Evolutionary conservation across 176 grass and related monocot genomes (phyloP), one percentile per base, ranked within the genome.

Genomic region (Sorghum bicolor): DNA sequence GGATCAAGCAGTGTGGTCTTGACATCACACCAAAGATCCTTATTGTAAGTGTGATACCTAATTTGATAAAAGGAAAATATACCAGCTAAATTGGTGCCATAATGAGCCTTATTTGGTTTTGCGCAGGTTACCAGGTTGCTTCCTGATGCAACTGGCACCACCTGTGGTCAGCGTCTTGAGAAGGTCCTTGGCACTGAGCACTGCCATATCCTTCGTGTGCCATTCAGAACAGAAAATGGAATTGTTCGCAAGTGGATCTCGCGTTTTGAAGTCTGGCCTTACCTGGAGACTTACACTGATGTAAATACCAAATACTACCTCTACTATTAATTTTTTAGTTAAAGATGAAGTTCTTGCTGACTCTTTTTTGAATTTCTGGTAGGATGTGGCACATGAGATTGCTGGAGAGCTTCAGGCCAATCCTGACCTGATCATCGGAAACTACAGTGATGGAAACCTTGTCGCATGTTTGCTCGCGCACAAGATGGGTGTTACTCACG

Each of bases 401-500:
- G 82, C 93, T 22, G 96, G 91, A 92, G 96, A 99, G 72, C 81
- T 99, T 58, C 96, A 99, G 74, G 91, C 96, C 45, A 96, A 84
- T 6, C 96, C 96, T 10, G 96, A 99, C 74, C 88, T 99, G 62
- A 89, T 99, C 87, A 92, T 99, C 2, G 96, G 96, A 91, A 99
- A 99, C 78, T 99, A 99, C 86, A 99, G 96, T 81, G 96, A 99
- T 50, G 96, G 96, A 87, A 99, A 99, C 87, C 96, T 99, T 85
- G 96, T 99, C 44, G 94, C 96, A 4, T 96, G 93, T 33, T 66
- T 99, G 87, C 89, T 99, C 70, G 93, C 93, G 9, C 96, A 99
- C 87, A 99, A 91, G 84, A 88, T 99, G 74, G 96, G 96, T 39
- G 96, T 94, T 41, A 99, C 96, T 50, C 93, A 94, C 77, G 96